Conservation (phyloP, 306 rosid species). For the Cucurbita pepo region DNA sequence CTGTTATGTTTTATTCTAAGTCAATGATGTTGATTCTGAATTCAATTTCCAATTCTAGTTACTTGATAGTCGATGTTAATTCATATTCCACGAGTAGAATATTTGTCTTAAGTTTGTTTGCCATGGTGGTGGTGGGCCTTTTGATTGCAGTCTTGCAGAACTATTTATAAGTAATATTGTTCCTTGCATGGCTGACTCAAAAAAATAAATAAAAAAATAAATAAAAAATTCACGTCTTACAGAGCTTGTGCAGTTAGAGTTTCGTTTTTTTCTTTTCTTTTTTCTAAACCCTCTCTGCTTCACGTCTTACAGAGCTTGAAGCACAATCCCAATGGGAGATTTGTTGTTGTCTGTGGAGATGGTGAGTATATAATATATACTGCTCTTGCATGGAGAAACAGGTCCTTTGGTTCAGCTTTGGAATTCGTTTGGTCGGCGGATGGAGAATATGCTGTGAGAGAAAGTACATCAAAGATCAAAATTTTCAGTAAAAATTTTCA, state of each 20-base stretch:
- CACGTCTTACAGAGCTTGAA: slow-evolving; percentile 50
- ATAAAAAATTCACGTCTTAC: too few relatives aligned
- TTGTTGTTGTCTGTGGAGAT: slow-evolving; percentile 98
- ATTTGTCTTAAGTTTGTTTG: neutral
- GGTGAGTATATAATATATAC: slow-evolving; percentile 96
- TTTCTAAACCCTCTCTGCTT: neutral
- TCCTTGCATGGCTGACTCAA: neutral
- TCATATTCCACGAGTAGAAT: neutral
- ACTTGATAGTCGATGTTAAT: neutral
- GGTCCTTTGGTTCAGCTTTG: slow-evolving; percentile 96
- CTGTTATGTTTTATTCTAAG: neutral
- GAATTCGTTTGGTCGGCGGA: slow-evolving; percentile 94
- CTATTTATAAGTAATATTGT: neutral
- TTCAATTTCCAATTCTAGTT: neutral
- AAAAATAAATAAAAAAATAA: too few relatives aligned
- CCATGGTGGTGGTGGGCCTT: neutral
- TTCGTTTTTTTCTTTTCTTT: neutral
- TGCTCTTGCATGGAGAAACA: slow-evolving; percentile 97
- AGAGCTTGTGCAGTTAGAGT: neutral
- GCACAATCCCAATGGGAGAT: slow-evolving; percentile 99
- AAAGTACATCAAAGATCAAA: slow-evolving; percentile 91
- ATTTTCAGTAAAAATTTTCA: slow-evolving; percentile 85
- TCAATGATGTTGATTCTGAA: neutral
- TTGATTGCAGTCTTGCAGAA: neutral
- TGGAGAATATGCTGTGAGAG: slow-evolving; percentile 92